Conservation (phyloP, 1,139 yeast genomes). For the Blastobotrys illinoisensis region DNA sequence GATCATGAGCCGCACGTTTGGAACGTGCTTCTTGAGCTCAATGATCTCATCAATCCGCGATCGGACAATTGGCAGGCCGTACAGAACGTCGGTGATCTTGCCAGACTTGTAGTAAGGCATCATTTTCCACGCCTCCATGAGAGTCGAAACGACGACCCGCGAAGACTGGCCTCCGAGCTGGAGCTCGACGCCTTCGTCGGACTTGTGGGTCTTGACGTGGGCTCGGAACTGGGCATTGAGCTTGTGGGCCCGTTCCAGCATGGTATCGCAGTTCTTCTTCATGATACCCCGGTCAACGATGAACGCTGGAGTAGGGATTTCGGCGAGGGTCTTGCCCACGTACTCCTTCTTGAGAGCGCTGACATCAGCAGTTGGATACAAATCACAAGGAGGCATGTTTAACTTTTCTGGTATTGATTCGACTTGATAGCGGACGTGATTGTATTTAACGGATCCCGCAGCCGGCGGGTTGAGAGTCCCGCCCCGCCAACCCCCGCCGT, state of each 20-base stretch:
- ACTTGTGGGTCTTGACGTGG: slow-evolving; percentile 73
- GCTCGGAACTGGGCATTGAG: slow-evolving; percentile 55
- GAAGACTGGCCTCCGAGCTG: slow-evolving; percentile 40
- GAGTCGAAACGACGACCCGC: slow-evolving; percentile 63
- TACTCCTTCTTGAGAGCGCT: slow-evolving; percentile 24
- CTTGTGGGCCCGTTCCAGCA: slow-evolving; percentile 38
- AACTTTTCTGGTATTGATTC: neutral
- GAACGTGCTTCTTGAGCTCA: slow-evolving; percentile 31
- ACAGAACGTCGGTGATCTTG: slow-evolving; percentile 53
- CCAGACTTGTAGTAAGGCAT: slow-evolving; percentile 42
- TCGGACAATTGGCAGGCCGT: slow-evolving; percentile 60
- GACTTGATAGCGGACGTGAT: neutral
- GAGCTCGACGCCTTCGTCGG: slow-evolving; percentile 41
- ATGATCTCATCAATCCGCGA: slow-evolving; percentile 47
- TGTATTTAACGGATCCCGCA: neutral
- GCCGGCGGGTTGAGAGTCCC: neutral
- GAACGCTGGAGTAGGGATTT: slow-evolving; percentile 37
- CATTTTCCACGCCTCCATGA: slow-evolving; percentile 59
- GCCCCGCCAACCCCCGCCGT: neutral
- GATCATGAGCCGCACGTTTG: slow-evolving; percentile 45
- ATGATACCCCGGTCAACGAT: slow-evolving; percentile 28
- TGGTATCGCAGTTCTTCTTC: slow-evolving; percentile 22
- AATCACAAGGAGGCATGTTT: slow-evolving; percentile 14
- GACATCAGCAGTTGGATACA: slow-evolving; percentile 20
- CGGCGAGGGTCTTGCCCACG: slow-evolving; percentile 29